Conservation (phyloP, 2,329 filamentous ascomycete species). For the Neofusicoccum ribis region DNA sequence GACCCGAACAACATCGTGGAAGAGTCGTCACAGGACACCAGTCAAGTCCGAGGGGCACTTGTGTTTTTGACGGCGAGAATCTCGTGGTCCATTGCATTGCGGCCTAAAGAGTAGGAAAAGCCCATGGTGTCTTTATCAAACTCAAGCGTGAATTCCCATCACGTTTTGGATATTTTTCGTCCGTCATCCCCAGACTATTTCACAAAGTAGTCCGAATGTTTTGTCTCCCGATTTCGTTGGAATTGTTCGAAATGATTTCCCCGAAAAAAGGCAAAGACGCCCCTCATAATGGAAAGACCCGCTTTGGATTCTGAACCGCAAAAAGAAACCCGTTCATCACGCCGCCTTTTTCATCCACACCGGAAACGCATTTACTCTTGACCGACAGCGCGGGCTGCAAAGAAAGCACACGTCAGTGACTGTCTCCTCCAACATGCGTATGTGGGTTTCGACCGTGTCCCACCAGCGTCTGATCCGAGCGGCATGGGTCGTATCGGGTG, state of each 20-base stretch:
- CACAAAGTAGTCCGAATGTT: conserved; percentile 9
- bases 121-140: neutral
- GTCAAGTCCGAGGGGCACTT: neutral
- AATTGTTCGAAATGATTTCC: neutral
- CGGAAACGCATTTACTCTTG: conserved; percentile 10
- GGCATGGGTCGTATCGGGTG: neutral
- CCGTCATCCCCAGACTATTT: conserved; percentile 11
- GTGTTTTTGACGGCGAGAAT: neutral
- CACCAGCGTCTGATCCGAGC: neutral
- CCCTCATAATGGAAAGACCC: conserved; percentile 16
- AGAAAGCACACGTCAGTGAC: neutral
- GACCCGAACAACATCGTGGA: neutral
- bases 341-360: conserved; percentile 16
- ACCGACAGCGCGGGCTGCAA: conserved; percentile 18
- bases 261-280: conserved; percentile 9
- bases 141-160: conserved; percentile 12
- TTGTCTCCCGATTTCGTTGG: conserved; percentile 7
- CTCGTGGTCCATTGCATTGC: neutral
- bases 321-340: conserved; percentile 18
- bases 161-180: conserved; percentile 15
- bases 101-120: neutral
- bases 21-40: neutral
- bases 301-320: conserved; percentile 16
- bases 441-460: neutral
- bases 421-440: neutral